Conservation (phyloP, 192 early-diverging fungal species). For the Podila horticola region DNA sequence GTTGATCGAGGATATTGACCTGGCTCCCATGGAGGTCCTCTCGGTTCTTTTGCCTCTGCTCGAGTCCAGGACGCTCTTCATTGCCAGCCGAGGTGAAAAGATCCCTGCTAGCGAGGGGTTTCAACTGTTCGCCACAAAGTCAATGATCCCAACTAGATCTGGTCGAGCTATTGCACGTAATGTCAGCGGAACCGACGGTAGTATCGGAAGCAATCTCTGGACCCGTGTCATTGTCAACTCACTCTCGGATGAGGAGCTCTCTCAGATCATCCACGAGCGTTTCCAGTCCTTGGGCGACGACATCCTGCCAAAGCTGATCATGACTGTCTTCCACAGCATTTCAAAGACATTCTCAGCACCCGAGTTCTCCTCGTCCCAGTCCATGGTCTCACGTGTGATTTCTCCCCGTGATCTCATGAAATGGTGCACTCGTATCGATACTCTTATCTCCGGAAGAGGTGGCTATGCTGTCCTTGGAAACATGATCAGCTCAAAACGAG, state of each 20-base stretch:
- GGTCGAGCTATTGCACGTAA: slow-evolving; percentile 54
- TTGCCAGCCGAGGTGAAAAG: slow-evolving; percentile 89
- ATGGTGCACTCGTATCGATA: slow-evolving; percentile 85
- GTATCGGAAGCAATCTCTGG: slow-evolving; percentile 80
- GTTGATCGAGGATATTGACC: slow-evolving; percentile 96
- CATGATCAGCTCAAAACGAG: slow-evolving; percentile 44
- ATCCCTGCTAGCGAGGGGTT: slow-evolving; percentile 87
- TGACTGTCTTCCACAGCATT: slow-evolving; percentile 62
- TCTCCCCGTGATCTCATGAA: slow-evolving; percentile 91
- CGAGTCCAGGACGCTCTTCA: slow-evolving; percentile 90
- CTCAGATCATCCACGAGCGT: slow-evolving; percentile 64
- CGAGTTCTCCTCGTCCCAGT: slow-evolving; percentile 48
- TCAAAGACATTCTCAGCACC: slow-evolving; percentile 25
- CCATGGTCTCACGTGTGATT: slow-evolving; percentile 64
- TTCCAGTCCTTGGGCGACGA: slow-evolving; percentile 62
- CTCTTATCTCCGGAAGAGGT: slow-evolving; percentile 52
- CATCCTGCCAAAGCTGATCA: slow-evolving; percentile 62
- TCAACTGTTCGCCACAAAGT: slow-evolving; percentile 91
- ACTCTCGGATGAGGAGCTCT: slow-evolving; percentile 70
- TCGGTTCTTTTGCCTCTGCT: slow-evolving; percentile 92
- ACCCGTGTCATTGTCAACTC: slow-evolving; percentile 76
- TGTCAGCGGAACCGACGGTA: slow-evolving; percentile 56
- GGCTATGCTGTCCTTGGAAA: slow-evolving; percentile 27
- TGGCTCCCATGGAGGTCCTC: slow-evolving; percentile 94
- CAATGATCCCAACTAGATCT: slow-evolving; percentile 63